Evolutionary conservation across 768 basidiomycete genomes (phyloP).

Genomic region (Candolleomyces efflorescens): DNA sequence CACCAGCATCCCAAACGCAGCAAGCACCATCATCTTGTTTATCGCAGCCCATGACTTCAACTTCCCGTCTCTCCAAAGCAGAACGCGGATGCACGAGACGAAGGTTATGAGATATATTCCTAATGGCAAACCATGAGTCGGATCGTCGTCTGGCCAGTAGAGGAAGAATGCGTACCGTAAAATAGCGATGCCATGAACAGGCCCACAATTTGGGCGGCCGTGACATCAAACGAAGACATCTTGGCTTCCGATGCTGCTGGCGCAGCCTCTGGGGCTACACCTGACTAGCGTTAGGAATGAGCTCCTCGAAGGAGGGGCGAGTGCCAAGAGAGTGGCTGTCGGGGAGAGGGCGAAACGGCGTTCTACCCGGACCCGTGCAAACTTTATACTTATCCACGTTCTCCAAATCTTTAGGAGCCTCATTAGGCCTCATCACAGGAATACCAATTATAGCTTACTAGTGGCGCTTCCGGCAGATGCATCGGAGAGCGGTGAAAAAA

Average conservation of each 20-base stretch:
- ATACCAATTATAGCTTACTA: no score
- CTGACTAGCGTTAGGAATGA: no score
- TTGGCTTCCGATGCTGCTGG: background rate
- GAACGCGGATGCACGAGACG: constrained; percentile 29
- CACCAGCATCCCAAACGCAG: constrained; percentile 33
- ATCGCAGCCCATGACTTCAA: constrained; percentile 22
- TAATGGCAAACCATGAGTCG: constrained; percentile 3
- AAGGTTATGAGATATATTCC: constrained; percentile 37
- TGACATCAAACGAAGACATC: constrained; percentile 21
- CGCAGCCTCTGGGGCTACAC: no score
- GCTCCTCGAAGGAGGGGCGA: no score
- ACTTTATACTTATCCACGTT: no score
- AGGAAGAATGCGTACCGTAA: constrained; percentile 23
- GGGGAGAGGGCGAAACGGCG: no score
- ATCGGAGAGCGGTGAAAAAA: background rate
- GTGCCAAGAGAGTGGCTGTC: no score
- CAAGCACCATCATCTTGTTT: constrained; percentile 33
- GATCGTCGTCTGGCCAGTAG: constrained; percentile 8
- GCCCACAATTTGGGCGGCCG: constrained; percentile 35
- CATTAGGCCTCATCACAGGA: no score
- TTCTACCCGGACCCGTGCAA: no score
- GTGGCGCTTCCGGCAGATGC: no score
- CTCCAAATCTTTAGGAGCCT: no score
- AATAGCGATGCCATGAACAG: constrained; percentile 38
- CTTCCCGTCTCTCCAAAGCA: constrained; percentile 26